Conservation (phyloP, 306 rosid genomes). For the Herpetospermum pedunculosum region DNA sequence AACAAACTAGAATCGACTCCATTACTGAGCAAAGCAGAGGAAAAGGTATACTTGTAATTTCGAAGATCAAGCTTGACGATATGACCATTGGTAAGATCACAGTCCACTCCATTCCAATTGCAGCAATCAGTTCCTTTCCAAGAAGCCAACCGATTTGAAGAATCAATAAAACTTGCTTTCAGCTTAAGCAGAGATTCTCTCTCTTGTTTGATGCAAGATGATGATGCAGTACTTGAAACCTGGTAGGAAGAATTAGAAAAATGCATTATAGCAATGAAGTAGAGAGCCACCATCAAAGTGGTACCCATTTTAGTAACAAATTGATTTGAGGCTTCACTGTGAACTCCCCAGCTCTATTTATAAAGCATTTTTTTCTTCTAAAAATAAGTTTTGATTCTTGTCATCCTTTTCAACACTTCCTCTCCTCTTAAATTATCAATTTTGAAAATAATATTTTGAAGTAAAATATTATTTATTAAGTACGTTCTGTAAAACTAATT, state of each 20-base stretch:
- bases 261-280: conserved; percentile 33
- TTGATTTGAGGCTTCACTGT: neutral
- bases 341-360: too few species aligned
- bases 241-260: neutral
- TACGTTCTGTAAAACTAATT: too few species aligned
- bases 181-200: neutral
- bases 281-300: conserved; percentile 26
- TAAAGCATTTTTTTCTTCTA: too few species aligned
- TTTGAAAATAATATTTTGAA: too few species aligned
- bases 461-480: too few species aligned
- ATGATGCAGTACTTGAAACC: neutral
- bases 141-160: neutral
- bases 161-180: neutral
- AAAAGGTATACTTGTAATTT: neutral
- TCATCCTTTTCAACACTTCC: too few species aligned
- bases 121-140: conserved; percentile 4
- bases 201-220: neutral
- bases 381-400: too few species aligned
- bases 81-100: neutral
- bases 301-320: neutral
- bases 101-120: neutral
- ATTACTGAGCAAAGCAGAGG: neutral
- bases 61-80: conserved; percentile 1
- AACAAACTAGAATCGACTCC: conserved; percentile 8
- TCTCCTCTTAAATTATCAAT: too few species aligned